Percentiles rank a stretch among this genome's conserved stretches.
Conservation (phyloP, 495 filamentous ascomycete species). For the Terfezia boudieri region DNA sequence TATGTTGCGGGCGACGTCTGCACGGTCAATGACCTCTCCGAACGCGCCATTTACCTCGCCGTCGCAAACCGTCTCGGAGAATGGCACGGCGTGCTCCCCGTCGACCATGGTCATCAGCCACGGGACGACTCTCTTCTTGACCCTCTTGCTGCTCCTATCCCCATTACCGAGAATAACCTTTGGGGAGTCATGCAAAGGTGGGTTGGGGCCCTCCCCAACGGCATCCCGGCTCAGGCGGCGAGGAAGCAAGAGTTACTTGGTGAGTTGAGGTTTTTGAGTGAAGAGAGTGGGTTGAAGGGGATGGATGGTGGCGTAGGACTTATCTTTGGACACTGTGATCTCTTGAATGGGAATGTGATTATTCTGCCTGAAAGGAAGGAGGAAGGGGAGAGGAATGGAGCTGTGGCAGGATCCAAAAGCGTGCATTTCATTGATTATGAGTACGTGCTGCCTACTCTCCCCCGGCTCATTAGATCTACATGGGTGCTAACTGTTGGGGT, state of each 20-base stretch:
- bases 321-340: constrained; percentile 86
- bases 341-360: constrained; percentile 89
- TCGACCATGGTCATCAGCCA: not conserved
- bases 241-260: constrained; percentile 45
- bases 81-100: constrained; percentile 73
- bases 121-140: not conserved
- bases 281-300: constrained; percentile 23
- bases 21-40: constrained; percentile 53
- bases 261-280: constrained; percentile 48
- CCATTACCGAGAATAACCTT: constrained; percentile 25
- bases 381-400: not conserved
- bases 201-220: constrained; percentile 62
- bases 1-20: constrained; percentile 67
- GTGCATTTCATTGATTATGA: constrained; percentile 98
- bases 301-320: constrained; percentile 23
- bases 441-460: constrained; percentile 8
- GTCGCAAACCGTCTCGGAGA: constrained; percentile 65
- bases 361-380: constrained; percentile 30
- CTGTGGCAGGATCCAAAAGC: constrained; percentile 4
- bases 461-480: no score
- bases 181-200: constrained; percentile 94
- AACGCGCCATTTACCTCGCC: constrained; percentile 49
- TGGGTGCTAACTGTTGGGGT: not conserved
- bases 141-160: constrained; percentile 2
- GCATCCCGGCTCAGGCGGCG: constrained; percentile 39